Base-by-base conservation (phyloP, 2,329 filamentous ascomycete genomes). In the Parafenestella ontariensis region DNA sequence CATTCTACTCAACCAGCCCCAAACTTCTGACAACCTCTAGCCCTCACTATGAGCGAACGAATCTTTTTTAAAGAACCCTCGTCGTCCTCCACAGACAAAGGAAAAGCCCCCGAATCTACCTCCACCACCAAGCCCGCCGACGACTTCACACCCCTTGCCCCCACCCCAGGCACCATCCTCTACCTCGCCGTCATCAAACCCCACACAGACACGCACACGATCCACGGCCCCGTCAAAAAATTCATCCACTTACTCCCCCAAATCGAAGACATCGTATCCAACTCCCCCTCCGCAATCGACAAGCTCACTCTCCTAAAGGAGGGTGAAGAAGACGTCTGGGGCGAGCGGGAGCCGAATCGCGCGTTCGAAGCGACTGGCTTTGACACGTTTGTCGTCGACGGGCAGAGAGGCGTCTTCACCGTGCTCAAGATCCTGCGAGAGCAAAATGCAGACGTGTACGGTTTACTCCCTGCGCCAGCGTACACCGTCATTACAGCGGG, bases 121-220 rank as follows among this genome's bases (percentile, higher is more conserved):
- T 39, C 17, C n/a, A 40, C 37, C 10, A 28, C 18, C 11, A 56
- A 61, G 23, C 65, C 64, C 11, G 15, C 21, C n/a, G 59, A 68
- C 24, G 37, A 58, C 49, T 58, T 65, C 48, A 56, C 33, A 42
- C 49, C 1, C 41, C 58, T 18, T 6, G 44, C 13, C 23, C 39
- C 21, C 15, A 28, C 8, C 20, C 49, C 9, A 54, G 31, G 15
- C 31, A 34, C 31, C n/a, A 40, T 66, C 56, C 59, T 59, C 55
- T 71, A 70, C 54, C 67, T 72, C 28, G 57, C 59, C 46, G 45
- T 60, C 59, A 66, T 46, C 7, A 58, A 56, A 1, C 31, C 31
- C 3, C 31, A 34, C 31, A 13, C 31, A 10, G 66, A 72, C 54
- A 46, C 48, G 7, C 57, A 58, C 56, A 33, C 45, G 5, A 51